A percentile compares a stretch with the other conserved stretches of the same genome.
These are phyloP conservation scores for Fusarium algeriense DNA, from an alignment of 2,329 filamentous ascomycete genomes.

Conservation along the genomic window DNA sequence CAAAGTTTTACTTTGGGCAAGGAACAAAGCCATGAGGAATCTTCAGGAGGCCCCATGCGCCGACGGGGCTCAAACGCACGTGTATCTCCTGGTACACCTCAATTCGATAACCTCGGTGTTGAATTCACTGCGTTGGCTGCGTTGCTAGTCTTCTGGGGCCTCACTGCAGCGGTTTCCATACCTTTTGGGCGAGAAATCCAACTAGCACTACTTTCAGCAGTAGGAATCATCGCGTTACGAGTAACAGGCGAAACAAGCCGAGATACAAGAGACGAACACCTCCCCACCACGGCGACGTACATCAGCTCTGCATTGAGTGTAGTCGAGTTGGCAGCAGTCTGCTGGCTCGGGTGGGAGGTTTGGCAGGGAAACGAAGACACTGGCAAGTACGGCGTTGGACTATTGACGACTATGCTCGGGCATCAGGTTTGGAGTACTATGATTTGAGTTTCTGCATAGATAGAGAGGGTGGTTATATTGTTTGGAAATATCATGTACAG, in stretches of 20 bases:
- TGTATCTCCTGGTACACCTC: not conserved
- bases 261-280: conserved; percentile 19
- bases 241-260: conserved; percentile 47
- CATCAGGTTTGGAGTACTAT: conserved; percentile 48
- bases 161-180: conserved; percentile 33
- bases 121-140: conserved; percentile 41
- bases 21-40: conserved; percentile 37
- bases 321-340: conserved; percentile 50
- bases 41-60: not conserved
- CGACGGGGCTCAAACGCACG: not conserved
- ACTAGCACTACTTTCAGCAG: conserved; percentile 44
- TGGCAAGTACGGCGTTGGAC: conserved; percentile 45
- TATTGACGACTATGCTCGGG: conserved; percentile 50
- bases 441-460: conserved; percentile 22
- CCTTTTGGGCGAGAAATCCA: conserved; percentile 48
- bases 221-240: conserved; percentile 49
- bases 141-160: conserved; percentile 46
- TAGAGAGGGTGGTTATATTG: conserved; percentile 7
- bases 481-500: conserved; percentile 21
- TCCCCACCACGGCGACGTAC: conserved; percentile 39
- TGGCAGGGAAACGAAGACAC: conserved; percentile 46
- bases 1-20: conserved; percentile 58
- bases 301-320: conserved; percentile 49
- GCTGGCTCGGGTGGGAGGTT: conserved; percentile 51
- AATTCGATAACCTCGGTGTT: conserved; percentile 22